These are phyloP conservation scores for Termitomyces sp. DNA, from an alignment of 768 basidiomycete species.

Conservation along the genomic window DNA sequence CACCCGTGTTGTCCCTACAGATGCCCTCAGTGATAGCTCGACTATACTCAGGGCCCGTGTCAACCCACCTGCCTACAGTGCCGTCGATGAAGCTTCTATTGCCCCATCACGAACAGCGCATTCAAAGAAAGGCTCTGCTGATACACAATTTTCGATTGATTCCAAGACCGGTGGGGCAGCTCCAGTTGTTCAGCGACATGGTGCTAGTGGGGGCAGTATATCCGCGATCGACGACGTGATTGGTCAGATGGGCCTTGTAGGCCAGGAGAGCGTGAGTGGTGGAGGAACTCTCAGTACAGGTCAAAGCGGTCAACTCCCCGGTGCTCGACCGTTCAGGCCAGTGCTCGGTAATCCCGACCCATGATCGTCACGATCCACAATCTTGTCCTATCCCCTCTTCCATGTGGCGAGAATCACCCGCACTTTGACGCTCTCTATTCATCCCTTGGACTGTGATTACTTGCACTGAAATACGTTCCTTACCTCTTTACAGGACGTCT, in stretches of 20 bases:
- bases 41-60: constrained; percentile 15
- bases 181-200: constrained; percentile 4
- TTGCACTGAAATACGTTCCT: not conserved
- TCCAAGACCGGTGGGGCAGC: constrained; percentile 13
- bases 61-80: constrained; percentile 38
- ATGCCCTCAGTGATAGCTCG: constrained; percentile 5
- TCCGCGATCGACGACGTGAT: constrained; percentile 22
- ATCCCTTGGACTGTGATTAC: not conserved
- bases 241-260: constrained; percentile 16
- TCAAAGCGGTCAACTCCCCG: constrained; percentile 10
- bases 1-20: constrained; percentile 9
- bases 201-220: constrained; percentile 12
- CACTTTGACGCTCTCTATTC: not conserved
- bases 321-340: constrained; percentile 5
- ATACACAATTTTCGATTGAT: constrained; percentile 28
- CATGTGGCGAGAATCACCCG: no score
- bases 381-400: not conserved
- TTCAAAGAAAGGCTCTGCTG: constrained; percentile 27
- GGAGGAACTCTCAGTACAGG: constrained; percentile 20
- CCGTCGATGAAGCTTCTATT: constrained; percentile 17
- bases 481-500: not conserved
- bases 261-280: constrained; percentile 8
- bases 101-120: constrained; percentile 9
- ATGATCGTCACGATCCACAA: not conserved
- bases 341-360: constrained; percentile 8